Percentiles rank a stretch among this genome's conserved stretches.
These are phyloP conservation scores for Apophysomyces sp. DNA, from an alignment of 371 early-diverging fungal species.

Conservation along the genomic window DNA sequence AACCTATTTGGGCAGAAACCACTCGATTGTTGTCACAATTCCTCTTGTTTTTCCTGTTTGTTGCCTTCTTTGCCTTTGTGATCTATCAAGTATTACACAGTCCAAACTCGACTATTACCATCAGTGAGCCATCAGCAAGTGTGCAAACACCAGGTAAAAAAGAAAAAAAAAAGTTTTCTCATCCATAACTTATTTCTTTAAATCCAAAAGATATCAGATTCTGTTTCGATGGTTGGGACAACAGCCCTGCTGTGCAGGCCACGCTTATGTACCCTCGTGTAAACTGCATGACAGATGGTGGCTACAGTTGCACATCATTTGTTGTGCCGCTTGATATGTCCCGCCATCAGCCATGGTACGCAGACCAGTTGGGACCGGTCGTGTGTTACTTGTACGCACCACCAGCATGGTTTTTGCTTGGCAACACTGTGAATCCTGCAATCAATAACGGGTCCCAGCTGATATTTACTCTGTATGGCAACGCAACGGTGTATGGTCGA, in stretches of 20 bases:
- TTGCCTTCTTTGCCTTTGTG: conserved; percentile 21
- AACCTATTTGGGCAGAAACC: conserved; percentile 34
- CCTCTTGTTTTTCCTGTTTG: conserved; percentile 19
- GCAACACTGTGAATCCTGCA: conserved; percentile 3
- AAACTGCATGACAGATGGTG: conserved; percentile 17
- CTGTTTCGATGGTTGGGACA: conserved; percentile 19
- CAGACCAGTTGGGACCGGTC: conserved; percentile 10
- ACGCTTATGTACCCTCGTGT: conserved; percentile 10
- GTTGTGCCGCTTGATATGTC: conserved; percentile 16
- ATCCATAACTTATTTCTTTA: not conserved
- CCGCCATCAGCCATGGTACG: conserved; percentile 17
- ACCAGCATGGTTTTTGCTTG: conserved; percentile 3
- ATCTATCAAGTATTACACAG: conserved; percentile 26
- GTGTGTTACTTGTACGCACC: conserved; percentile 19
- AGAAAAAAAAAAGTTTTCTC: not conserved
- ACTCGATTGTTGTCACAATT: conserved; percentile 19
- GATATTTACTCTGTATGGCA: conserved; percentile 16
- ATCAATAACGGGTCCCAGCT: conserved; percentile 17
- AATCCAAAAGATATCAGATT: conserved; percentile 18
- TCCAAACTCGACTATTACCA: conserved; percentile 13
- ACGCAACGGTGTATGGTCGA: conserved; percentile 3
- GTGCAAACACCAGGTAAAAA: conserved; percentile 16
- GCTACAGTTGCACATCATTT: conserved; percentile 10
- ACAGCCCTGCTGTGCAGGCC: not conserved
- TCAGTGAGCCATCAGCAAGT: conserved; percentile 5